Evolutionary conservation across 495 filamentous ascomycete genomes (phyloP), one percentile per base, ranked within the genome.

Genomic region (Aspergillus baeticus): DNA sequence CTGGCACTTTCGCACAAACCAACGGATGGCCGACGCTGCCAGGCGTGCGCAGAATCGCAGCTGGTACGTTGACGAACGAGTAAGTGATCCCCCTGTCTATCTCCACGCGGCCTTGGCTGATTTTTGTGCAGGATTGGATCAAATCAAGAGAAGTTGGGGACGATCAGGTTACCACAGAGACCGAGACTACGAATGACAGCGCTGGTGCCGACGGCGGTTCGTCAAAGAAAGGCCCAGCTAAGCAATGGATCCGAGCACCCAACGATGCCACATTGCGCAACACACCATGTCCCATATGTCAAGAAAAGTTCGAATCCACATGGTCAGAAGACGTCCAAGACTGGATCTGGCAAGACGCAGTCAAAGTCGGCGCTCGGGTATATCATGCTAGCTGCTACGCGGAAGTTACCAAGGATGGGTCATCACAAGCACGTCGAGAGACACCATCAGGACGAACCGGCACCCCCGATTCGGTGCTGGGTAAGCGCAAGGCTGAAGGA

Each of bases 1-100:
- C 68, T 98, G 93, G 94, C 94, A 98, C 69, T 98, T 98, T 76
- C 83, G 86, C 26, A 93, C 93, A 2, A 93, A 96, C 66, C 89
- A 90, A 68, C 88, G 92, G 21, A 87, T 94, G 75, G 83, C 84
- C 6, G 93, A 98, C 37, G 84, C 84, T 36, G 83, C 87, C 58
- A 89, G 85, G 67, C 82, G 90, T 38, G 91, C 89, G 10, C 89
- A 95, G 61, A 90, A 90, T 63, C 84, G 94, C 31, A 91, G 88
- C 69, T 97, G 90, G 90, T 96, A 94, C 67, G 87, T 96, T 44
- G 90, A 92, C 65, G 91, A 96, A 76, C 74, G 88, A 81, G 90
- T 93, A 78, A 71, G 87, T 80, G 49, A 33, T 52, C 51, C n/a
- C 38, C 26, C 21, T 10, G 10, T 48, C 20, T 51, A 34, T 47